A percentile compares a stretch with the other conserved stretches of the same genome.
phyloP scores from a whole-genome alignment of 495 filamentous ascomycete species.

The Xylaria flabelliformis region DNA sequence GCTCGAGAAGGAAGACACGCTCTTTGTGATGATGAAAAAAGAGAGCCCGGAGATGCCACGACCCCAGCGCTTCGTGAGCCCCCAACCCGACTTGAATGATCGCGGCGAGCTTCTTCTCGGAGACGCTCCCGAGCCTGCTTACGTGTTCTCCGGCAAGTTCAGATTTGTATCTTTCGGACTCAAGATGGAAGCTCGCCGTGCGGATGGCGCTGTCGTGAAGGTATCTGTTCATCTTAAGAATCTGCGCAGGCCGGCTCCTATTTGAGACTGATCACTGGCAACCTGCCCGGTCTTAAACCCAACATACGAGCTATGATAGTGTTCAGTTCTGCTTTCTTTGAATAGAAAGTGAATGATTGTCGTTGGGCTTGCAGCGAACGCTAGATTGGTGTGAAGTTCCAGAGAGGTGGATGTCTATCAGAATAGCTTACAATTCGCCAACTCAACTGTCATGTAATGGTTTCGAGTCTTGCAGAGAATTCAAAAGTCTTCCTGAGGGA shows the following conservation, averaged over 20 bases:
- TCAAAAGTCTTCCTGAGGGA: background rate
- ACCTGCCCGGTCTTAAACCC: background rate
- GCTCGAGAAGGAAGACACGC: background rate
- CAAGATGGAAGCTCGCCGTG: slow-evolving; percentile 13
- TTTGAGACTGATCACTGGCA: background rate
- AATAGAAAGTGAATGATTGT: background rate
- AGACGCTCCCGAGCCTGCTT: background rate
- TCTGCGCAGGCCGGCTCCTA: background rate
- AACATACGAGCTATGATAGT: background rate
- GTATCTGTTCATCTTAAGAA: slow-evolving; percentile 16
- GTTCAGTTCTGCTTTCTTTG: background rate
- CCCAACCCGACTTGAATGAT: background rate
- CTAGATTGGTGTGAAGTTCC: background rate
- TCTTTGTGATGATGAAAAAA: slow-evolving; percentile 8
- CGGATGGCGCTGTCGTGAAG: slow-evolving; percentile 7
- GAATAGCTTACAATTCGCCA: background rate
- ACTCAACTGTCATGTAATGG: background rate
- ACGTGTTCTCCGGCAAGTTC: slow-evolving; percentile 12
- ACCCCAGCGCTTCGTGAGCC: background rate
- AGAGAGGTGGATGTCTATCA: no score
- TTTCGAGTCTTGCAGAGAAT: background rate
- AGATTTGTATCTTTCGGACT: background rate
- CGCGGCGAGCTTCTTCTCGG: background rate
- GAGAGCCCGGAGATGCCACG: background rate
- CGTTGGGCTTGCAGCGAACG: background rate